These are phyloP conservation scores for Leccinum truebloodii DNA, from an alignment of 768 basidiomycete genomes.

Conservation along the genomic window DNA sequence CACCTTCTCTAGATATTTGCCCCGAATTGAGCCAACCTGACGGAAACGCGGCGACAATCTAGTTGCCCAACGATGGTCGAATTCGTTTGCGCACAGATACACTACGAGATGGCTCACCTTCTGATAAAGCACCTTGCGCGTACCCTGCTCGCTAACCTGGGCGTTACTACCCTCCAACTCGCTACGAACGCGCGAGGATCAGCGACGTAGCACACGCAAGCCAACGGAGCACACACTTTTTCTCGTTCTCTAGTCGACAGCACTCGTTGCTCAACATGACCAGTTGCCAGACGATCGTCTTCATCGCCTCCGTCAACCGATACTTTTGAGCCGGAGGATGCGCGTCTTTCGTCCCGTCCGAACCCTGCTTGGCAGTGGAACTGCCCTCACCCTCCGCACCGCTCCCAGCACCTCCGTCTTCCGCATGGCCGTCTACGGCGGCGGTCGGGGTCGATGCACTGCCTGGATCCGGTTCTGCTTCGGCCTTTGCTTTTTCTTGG, in stretches of 20 bases:
- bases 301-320: constrained; percentile 79
- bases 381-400: constrained; percentile 29
- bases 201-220: background rate
- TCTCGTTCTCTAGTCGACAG: constrained; percentile 67
- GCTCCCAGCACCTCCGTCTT: constrained; percentile 35
- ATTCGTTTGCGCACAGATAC: background rate
- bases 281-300: constrained; percentile 75
- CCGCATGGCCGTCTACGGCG: constrained; percentile 24
- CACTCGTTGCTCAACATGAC: constrained; percentile 83
- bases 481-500: constrained; percentile 54
- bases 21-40: constrained; percentile 85
- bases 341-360: constrained; percentile 37
- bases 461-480: constrained; percentile 28
- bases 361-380: constrained; percentile 18
- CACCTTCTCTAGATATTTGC: constrained; percentile 85
- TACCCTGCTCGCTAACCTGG: constrained; percentile 78
- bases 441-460: constrained; percentile 32
- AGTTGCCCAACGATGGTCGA: background rate
- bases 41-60: constrained; percentile 82
- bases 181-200: constrained; percentile 26
- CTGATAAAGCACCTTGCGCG: constrained; percentile 79
- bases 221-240: constrained; percentile 45
- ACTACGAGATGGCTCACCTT: constrained; percentile 44
- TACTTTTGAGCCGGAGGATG: constrained; percentile 79
- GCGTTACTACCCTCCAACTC: constrained; percentile 65